Conservation (phyloP, 2,329 filamentous ascomycete species). For the Orbilia quercus region DNA sequence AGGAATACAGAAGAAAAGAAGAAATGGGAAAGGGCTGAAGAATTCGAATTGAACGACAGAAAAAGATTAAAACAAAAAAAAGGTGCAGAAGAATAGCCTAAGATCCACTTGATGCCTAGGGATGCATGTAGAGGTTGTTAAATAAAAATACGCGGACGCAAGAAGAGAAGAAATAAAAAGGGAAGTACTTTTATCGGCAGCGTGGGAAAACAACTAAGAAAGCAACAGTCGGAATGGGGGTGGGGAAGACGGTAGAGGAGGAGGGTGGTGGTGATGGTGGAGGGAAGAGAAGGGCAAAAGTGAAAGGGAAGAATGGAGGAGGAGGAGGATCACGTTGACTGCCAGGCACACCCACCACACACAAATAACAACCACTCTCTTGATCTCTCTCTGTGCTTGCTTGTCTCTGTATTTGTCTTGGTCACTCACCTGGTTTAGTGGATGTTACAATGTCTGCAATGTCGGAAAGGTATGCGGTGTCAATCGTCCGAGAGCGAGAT, state of each 20-base stretch:
- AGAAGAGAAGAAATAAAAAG: conserved; percentile 9
- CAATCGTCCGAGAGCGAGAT: conserved; percentile 9
- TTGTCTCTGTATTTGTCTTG: too few relatives aligned
- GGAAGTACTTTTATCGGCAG: conserved; percentile 35
- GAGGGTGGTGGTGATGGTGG: conserved; percentile 3
- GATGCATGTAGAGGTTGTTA: not conserved
- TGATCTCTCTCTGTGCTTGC: too few relatives aligned
- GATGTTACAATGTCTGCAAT: not conserved
- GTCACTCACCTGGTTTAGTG: not conserved
- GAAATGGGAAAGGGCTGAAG: conserved; percentile 57
- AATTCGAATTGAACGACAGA: conserved; percentile 44
- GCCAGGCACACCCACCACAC: conserved; percentile 10
- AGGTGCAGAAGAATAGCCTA: conserved; percentile 24
- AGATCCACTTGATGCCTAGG: conserved; percentile 10
- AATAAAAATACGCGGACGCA: conserved; percentile 11
- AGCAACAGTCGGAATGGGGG: conserved; percentile 8
- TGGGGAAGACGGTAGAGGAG: conserved; percentile 10
- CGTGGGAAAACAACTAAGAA: conserved; percentile 27
- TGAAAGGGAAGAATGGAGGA: not conserved
- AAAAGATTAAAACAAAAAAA: conserved; percentile 40
- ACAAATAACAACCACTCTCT: not conserved
- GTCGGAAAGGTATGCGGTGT: not conserved
- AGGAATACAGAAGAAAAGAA: conserved; percentile 47
- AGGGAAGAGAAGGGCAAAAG: not conserved
- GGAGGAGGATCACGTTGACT: conserved; percentile 32